A percentile compares a stretch with the other conserved stretches of the same genome.
These are phyloP conservation scores for Solanum boliviense DNA, from an alignment of 257 asterid genomes.

Conservation along the genomic window DNA sequence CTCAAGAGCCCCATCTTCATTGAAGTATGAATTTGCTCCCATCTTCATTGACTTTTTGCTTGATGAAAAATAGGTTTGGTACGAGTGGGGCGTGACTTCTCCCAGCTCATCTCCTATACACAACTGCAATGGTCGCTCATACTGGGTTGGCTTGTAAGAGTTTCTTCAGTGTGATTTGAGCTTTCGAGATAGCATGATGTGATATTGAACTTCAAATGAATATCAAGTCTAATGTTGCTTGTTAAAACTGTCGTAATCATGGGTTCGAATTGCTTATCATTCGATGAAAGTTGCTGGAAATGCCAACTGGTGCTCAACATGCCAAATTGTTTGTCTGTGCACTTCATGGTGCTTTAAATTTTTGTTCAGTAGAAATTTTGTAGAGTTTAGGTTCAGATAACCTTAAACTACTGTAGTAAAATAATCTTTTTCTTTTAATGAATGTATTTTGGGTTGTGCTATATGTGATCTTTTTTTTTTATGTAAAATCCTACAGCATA, in stretches of 20 bases:
- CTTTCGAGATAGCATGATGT: neutral
- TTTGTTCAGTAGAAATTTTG: neutral
- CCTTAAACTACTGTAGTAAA: neutral
- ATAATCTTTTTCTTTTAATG: neutral
- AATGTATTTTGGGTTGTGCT: neutral
- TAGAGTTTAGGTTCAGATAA: neutral
- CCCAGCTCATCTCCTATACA: conserved; percentile 71
- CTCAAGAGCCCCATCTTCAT: neutral
- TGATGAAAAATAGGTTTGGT: conserved; percentile 61
- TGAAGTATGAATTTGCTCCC: neutral
- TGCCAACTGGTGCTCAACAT: neutral
- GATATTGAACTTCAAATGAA: neutral
- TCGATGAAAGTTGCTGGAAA: neutral
- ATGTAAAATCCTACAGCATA: neutral
- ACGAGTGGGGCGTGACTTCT: conserved; percentile 81
- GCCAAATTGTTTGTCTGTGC: neutral
- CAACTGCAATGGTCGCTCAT: conserved; percentile 86
- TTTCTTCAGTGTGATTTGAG: neutral
- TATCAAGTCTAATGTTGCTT: neutral
- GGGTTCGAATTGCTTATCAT: neutral
- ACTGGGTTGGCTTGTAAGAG: conserved; percentile 81
- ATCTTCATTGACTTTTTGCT: neutral
- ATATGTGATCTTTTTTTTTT: neutral
- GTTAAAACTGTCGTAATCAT: neutral
- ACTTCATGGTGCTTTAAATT: neutral